phyloP scores from a whole-genome alignment of 1,284 basidiomycete species.

The Phellinidium pouzarii region DNA sequence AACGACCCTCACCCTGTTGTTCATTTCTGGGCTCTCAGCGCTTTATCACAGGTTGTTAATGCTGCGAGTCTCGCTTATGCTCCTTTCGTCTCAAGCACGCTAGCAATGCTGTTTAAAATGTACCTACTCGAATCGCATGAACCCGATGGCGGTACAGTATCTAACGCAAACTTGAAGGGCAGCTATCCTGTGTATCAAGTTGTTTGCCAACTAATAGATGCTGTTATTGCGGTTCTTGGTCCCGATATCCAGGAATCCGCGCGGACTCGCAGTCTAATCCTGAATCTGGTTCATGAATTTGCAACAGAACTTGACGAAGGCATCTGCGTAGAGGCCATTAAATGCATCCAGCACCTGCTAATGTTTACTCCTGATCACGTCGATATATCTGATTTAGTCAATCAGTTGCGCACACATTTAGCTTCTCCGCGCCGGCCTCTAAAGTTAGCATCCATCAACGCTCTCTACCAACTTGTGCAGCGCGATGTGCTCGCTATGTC shows the following conservation, averaged over 20 bases:
- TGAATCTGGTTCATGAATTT: conserved; percentile 85
- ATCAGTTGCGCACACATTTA: conserved; percentile 70
- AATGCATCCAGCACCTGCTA: conserved; percentile 92
- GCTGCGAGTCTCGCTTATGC: conserved; percentile 91
- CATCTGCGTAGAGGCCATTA: conserved; percentile 89
- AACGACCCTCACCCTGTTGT: conserved; percentile 97
- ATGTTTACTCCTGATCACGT: conserved; percentile 84
- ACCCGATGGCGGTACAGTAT: conserved; percentile 82
- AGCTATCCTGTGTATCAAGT: conserved; percentile 90
- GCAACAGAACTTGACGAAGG: conserved; percentile 83
- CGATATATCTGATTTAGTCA: conserved; percentile 72
- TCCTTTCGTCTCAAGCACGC: conserved; percentile 81
- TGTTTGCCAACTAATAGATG: conserved; percentile 88
- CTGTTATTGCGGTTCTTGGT: conserved; percentile 89
- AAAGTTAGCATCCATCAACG: conserved; percentile 92
- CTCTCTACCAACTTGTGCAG: conserved; percentile 95
- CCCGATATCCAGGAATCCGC: conserved; percentile 91
- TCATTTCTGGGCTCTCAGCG: conserved; percentile 88
- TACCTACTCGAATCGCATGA: conserved; percentile 93
- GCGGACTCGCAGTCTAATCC: conserved; percentile 74
- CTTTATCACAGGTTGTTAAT: conserved; percentile 83
- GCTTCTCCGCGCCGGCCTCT: conserved; percentile 75
- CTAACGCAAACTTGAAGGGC: conserved; percentile 82
- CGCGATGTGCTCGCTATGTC: conserved; percentile 91
- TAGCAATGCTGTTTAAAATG: conserved; percentile 88